Evolutionary conservation across 129 eudicot species (phyloP), one percentile per base, ranked within the genome.

Genomic region (Tagetes patula): DNA sequence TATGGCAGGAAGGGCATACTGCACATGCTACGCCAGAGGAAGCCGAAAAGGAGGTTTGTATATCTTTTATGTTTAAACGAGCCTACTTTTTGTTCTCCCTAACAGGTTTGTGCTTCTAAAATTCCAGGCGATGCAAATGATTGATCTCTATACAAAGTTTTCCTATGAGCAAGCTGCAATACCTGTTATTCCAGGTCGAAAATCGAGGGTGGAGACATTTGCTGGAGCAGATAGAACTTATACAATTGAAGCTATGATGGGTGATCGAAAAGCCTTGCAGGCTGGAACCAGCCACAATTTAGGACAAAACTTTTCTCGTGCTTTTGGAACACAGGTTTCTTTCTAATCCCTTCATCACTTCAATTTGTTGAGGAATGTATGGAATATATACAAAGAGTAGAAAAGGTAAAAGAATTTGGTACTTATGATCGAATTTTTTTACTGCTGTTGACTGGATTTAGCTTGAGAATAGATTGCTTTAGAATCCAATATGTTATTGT

Each of bases 191-290:
- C 77, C 90, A 65, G 99, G 99, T 82, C 86, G 99, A 45, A 91
- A 95, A 79, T 95, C 99, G 34, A 91, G 82, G 82, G 84, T 84
- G 40, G 99, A 95, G 84, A 95, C 99, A 39, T 95, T 95, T 87
- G 99, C 99, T 74, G 99, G 99, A 43, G 99, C 99, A 73, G 80
- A 84, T 53, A 95, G 30, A 85, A 95, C 99, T 41, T 95, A 91
- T 74, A 95, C 99, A 5, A 91, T 95, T 70, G 99, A 95, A 81
- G 99, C 99, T 80, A 95, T 95, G 99, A 95, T 95, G 99, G 99
- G 99, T 75, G 99, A 95, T 70, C 83, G 87, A 71, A 95, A 95
- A 80, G 97, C 99, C 77, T 72, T 95, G 77, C 99, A 91, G 80
- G 97, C 99, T 67, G 97, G 99, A 66, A 95, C 99, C 34, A 95